A percentile compares a stretch with the other conserved stretches of the same genome.
phyloP scores from a whole-genome alignment of 805 yeast species.

The Saccharomycopsis oosterbeekiorum region DNA sequence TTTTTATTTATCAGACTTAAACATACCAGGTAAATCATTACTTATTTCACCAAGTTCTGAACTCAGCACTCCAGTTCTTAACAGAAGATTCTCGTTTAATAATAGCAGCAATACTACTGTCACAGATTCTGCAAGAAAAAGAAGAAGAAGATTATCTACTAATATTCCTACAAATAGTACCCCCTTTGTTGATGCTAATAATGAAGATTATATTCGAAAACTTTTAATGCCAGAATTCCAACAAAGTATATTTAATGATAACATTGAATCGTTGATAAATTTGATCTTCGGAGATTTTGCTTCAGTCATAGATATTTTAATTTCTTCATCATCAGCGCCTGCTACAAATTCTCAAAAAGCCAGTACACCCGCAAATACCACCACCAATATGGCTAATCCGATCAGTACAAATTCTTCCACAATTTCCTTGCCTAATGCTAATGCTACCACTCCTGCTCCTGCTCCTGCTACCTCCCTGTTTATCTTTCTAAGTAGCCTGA shows the following conservation, averaged over 20 bases:
- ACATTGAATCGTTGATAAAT: conserved; percentile 8
- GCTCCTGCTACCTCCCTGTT: neutral
- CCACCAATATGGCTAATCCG: neutral
- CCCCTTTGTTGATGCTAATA: neutral
- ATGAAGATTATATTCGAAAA: neutral
- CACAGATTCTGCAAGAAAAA: neutral
- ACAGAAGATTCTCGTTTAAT: neutral
- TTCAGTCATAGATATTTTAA: neutral
- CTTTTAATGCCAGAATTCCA: conserved; percentile 1
- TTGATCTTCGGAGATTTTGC: conserved; percentile 13
- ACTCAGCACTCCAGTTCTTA: neutral
- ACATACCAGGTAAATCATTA: neutral
- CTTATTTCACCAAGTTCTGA: neutral
- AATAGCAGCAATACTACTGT: neutral
- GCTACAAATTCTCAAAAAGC: neutral
- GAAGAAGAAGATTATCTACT: neutral
- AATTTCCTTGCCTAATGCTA: neutral
- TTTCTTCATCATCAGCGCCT: neutral
- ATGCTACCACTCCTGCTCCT: too few relatives aligned
- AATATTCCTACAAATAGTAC: neutral
- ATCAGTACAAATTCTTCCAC: neutral
- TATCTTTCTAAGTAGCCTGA: neutral
- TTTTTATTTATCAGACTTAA: neutral
- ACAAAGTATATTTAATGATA: conserved; percentile 3
- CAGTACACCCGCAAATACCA: neutral